phyloP scores from a whole-genome alignment of 2,329 filamentous ascomycete genomes.

The Pseudophaeomoniella oleicola region DNA sequence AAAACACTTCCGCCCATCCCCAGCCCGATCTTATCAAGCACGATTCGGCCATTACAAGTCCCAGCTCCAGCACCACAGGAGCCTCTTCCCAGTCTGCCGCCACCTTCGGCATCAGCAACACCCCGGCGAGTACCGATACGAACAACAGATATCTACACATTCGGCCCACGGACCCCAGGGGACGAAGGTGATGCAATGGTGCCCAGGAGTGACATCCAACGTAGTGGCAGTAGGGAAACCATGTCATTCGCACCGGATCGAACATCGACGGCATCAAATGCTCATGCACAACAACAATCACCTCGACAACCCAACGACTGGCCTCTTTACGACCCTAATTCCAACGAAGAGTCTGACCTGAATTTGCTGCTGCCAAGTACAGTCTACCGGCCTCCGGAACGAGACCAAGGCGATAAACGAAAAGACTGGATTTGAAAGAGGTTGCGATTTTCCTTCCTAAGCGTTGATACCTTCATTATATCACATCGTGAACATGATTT shows the following conservation, averaged over 20 bases:
- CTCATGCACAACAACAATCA: neutral
- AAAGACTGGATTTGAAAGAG: no score
- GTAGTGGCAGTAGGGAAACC: no score
- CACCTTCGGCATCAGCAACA: neutral
- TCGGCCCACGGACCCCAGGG: neutral
- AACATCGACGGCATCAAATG: no score
- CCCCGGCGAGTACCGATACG: neutral
- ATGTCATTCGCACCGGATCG: neutral
- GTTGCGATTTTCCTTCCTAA: no score
- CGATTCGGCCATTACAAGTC: neutral
- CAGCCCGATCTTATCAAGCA: neutral
- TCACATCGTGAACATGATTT: no score
- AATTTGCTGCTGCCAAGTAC: neutral
- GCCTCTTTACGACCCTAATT: no score
- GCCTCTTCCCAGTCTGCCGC: neutral
- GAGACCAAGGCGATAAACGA: no score
- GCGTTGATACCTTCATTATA: no score
- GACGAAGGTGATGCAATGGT: neutral
- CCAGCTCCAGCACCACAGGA: neutral
- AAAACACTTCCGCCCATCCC: slow-evolving; percentile 2
- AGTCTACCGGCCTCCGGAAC: neutral
- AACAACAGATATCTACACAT: neutral
- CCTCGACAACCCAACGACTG: neutral
- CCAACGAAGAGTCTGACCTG: neutral
- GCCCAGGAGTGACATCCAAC: no score